Base-by-base conservation (phyloP, 345 rosid genomes). In the Eucalyptus sp. region DNA sequence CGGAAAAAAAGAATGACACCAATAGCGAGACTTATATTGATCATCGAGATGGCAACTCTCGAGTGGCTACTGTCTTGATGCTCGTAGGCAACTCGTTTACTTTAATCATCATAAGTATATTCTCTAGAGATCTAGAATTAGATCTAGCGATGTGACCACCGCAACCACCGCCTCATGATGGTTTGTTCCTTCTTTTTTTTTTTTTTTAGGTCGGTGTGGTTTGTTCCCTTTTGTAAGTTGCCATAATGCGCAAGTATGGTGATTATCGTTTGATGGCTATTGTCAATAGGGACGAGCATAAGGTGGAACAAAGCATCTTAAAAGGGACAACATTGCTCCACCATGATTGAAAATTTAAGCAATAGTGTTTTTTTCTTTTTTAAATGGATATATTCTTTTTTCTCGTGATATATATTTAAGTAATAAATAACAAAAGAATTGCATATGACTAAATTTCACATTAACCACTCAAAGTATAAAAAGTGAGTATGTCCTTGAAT, bases 21-120 rank as follows among this genome's bases (percentile, higher is more conserved):
- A 3, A 64, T 14, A 4, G 5, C 76, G 1, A n/a, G 18, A 29
- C 37, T 14, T n/a, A 2, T 14, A 13, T 29, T 62, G 33, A 29
- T 8, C 68, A 62, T 62, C 17, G 13, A 62, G 0, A 62, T 12
- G 68, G 33, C 9, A 27, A 29, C 33, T 62, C 33, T 29, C 15
- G 4, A 12, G n/a, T n/a, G 20, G 20, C 3, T n/a, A n/a, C 18
- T 5, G 1, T 64, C 76, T 16, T 64, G 2, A 31, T 14, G 20
- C 76, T 2, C 3, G 0, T 29, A n/a, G 13, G 76, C 5, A 16
- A n/a, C 10, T n/a, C 37, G 20, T 64, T 29, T n/a, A 2, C 8
- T 62, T 7, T 10, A 13, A 27, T 60, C 4, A 1, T 13, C 68
- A 12, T 27, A 12, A 29, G 7, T 29, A 11, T 13, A 27, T 60